Evolutionary conservation across 148 eudicot species (phyloP), one percentile per base, ranked within the genome.

Genomic region (Agrostemma githago): DNA sequence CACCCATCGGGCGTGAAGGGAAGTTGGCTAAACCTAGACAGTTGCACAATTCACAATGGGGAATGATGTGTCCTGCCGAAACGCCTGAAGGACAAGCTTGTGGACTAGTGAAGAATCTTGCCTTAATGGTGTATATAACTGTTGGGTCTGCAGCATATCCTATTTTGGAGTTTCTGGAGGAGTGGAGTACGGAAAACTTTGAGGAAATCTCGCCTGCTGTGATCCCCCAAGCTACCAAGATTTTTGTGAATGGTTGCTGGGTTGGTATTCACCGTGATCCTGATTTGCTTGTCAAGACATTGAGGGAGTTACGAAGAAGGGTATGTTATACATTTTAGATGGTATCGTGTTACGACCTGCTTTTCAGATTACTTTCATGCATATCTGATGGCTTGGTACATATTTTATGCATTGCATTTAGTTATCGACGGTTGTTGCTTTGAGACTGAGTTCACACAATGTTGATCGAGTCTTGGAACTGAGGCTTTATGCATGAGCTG

Each of bases 61-160:
- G 99, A 71, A 95, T 95, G 99, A 95, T 95, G 99, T 95, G 99
- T 79, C 99, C 99, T 69, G 99, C 99, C 60, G 97, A 95, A 83
- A 92, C 99, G 34, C 99, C 99, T 75, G 99, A 94, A 86, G 98
- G 98, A 70, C 98, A 94, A 79, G 99, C 99, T 43, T 95, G 99
- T 84, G 99, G 99, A 12, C 79, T 95, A 62, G 96, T 95, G 74
- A 95, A 95, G 82, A 95, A 95, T 83, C 97, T 95, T 75, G 99
- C 99, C 20, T 72, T 95, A 78, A 95, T 95, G 99, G 99, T 90
- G 12, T 90, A 95, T 72, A 85, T 95, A 1, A 95, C 97, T 26
- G 97, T 95, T 54, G 99, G 99, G 73, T 95, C 99, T 56, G 97
- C 99, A 56, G 97, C 96, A 75, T 90, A 90, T 86, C 97, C 99